Percentiles rank a stretch among this genome's conserved stretches.
Conservation (phyloP, 2,329 filamentous ascomycete genomes). For the Pyricularia pennisetigena region DNA sequence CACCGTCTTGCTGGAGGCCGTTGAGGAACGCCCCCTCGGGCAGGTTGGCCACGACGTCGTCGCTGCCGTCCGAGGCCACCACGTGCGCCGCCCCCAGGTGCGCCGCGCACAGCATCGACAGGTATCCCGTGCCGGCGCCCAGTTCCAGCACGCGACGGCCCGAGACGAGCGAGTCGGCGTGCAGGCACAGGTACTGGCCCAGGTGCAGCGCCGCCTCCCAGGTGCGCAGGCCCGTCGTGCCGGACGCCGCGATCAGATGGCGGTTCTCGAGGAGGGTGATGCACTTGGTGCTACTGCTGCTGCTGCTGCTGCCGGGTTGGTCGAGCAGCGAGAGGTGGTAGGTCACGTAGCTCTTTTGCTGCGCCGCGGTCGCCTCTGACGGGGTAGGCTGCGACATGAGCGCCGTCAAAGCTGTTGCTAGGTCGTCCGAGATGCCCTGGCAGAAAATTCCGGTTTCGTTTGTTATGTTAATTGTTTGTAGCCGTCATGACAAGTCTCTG, state of each 20-base stretch:
- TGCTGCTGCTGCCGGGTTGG: neutral
- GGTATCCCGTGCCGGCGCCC: conserved; percentile 66
- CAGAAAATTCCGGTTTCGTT: neutral
- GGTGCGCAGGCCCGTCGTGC: conserved; percentile 68
- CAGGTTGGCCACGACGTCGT: conserved; percentile 58
- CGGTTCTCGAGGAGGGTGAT: conserved; percentile 62
- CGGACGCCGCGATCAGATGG: conserved; percentile 56
- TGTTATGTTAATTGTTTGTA: neutral
- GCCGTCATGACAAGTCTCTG: neutral
- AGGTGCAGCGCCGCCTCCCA: conserved; percentile 76
- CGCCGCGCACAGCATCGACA: conserved; percentile 65
- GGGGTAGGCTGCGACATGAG: conserved; percentile 55
- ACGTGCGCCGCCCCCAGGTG: conserved; percentile 49
- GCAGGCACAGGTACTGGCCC: conserved; percentile 54
- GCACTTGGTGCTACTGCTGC: conserved; percentile 6
- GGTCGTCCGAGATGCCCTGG: conserved; percentile 74
- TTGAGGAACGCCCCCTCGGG: conserved; percentile 62
- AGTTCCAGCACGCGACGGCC: conserved; percentile 59
- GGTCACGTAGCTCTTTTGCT: conserved; percentile 65
- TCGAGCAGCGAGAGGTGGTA: conserved; percentile 43
- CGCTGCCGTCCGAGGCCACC: conserved; percentile 64
- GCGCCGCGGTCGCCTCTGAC: conserved; percentile 55
- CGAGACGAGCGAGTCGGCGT: conserved; percentile 28
- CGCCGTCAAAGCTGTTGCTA: conserved; percentile 59
- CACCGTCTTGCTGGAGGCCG: conserved; percentile 38